Base-by-base conservation (phyloP, 768 basidiomycete genomes). In the Suillus lakei region DNA sequence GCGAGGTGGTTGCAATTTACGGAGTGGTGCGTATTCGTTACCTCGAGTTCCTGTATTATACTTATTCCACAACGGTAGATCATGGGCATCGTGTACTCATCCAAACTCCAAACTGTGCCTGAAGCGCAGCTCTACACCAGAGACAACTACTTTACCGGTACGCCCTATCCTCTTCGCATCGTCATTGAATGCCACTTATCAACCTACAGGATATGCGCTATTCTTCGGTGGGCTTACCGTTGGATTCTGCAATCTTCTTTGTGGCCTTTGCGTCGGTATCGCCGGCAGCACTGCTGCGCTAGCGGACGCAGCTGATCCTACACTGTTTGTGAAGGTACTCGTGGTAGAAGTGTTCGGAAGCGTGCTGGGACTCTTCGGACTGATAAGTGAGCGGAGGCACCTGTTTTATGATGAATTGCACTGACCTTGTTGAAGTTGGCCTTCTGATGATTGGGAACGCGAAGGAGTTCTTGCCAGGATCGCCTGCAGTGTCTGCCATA, bases 1-100 rank as follows among this genome's bases (percentile, higher is more conserved):
- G 97, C 78, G 97, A 99, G 82, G 98, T 98, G 73, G 96, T 99
- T 34, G 98, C 97, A 65, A 99, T 99, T 74, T 99, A 99, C 80
- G 98, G 93, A 64, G 93, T 95, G 61, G 94, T 96, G 79, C 66
- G 91, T 84, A 21, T 5, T 54, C 12, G 13, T 12, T 36, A 34
- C 18, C 54, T 34, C 13, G 15, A 13, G 15, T 32, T 34, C 16
- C 4, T 26, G 43, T 32, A 4, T 10, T 1, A 43, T 50, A 15
- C 23, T 62, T 18, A 38, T 60, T 0, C 9, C 18, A 30, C 21
- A 4, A 21, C 26, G 41, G 4, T 56, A 94, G 93, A 98, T 98
- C 71, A 96, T 96, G 72, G 93, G 95, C 32, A 99, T 99, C 69
- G 94, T 99, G 50, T 99, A 95, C 79, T 95, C 94, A 5, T 83